Conservation (phyloP, 1,284 basidiomycete genomes). For the Earliella scabrosa region DNA sequence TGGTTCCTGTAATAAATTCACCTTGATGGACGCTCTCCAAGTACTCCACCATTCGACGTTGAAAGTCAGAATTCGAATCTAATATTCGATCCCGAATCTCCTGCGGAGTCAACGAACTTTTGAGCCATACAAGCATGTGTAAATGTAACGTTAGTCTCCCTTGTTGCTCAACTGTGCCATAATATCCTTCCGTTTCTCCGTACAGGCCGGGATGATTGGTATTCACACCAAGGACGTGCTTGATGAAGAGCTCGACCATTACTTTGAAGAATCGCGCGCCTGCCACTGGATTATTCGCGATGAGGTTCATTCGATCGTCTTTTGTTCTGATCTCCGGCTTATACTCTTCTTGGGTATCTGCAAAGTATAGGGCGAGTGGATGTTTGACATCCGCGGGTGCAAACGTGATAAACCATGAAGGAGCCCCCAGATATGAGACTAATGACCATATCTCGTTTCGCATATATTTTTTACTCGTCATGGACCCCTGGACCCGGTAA, state of each 20-base stretch:
- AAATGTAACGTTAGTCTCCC: background rate
- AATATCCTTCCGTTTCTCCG: constrained; percentile 9
- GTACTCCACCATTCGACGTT: background rate
- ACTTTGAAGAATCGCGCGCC: too few species aligned
- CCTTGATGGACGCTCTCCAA: background rate
- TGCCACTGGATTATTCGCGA: too few species aligned
- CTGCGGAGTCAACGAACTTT: background rate
- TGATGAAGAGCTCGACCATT: too few species aligned
- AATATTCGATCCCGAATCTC: background rate
- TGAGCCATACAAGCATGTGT: background rate
- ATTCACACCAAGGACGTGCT: background rate
- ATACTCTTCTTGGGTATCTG: background rate
- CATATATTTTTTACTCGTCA: too few species aligned
- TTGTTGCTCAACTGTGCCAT: background rate
- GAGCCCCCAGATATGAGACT: background rate
- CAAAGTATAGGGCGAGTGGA: background rate
- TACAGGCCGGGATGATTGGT: background rate
- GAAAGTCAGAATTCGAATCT: background rate
- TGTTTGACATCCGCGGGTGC: background rate
- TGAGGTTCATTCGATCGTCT: background rate
- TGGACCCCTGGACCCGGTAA: too few species aligned
- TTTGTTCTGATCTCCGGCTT: background rate
- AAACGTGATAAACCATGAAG: background rate
- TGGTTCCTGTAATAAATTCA: background rate
- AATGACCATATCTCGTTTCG: too few species aligned